phyloP scores from a whole-genome alignment of 169 alveolate species.

The Theileria luwenshuni region DNA sequence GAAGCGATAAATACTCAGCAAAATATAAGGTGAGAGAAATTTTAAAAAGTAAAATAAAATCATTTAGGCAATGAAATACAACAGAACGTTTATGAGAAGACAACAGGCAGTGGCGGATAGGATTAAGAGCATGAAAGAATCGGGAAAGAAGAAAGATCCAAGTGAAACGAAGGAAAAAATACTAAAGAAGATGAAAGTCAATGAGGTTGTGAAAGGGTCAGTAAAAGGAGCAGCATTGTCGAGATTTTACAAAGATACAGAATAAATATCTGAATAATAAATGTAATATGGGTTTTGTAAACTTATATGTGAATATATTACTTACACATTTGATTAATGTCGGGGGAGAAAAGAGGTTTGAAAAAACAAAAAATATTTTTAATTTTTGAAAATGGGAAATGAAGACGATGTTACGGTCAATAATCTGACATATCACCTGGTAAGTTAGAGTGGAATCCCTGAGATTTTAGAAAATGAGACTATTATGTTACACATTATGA shows the following conservation, averaged over 20 bases:
- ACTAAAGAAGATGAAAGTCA: constrained; percentile 38
- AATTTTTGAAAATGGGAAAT: constrained; percentile 10
- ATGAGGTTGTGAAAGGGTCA: constrained; percentile 38
- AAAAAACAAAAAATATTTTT: neutral
- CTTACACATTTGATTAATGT: neutral
- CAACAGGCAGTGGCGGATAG: constrained; percentile 64
- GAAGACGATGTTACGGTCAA: constrained; percentile 38
- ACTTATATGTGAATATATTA: neutral
- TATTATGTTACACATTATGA: neutral
- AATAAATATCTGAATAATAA: neutral
- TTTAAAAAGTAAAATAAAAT: neutral
- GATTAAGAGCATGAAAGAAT: constrained; percentile 32
- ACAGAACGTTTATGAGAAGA: constrained; percentile 57
- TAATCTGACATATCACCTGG: constrained; percentile 45
- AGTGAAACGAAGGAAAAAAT: constrained; percentile 41
- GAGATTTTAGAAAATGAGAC: neutral
- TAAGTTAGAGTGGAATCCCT: constrained; percentile 7
- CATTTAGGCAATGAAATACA: constrained; percentile 42
- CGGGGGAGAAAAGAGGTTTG: neutral
- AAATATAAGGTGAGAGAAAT: constrained; percentile 34
- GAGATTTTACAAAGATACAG: constrained; percentile 32
- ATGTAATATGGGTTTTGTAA: neutral
- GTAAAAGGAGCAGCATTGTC: constrained; percentile 67
- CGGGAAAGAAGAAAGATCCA: constrained; percentile 10
- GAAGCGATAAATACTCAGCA: constrained; percentile 36